phyloP scores from a whole-genome alignment of 164 flowering plant species.

The Malania oleifera region DNA sequence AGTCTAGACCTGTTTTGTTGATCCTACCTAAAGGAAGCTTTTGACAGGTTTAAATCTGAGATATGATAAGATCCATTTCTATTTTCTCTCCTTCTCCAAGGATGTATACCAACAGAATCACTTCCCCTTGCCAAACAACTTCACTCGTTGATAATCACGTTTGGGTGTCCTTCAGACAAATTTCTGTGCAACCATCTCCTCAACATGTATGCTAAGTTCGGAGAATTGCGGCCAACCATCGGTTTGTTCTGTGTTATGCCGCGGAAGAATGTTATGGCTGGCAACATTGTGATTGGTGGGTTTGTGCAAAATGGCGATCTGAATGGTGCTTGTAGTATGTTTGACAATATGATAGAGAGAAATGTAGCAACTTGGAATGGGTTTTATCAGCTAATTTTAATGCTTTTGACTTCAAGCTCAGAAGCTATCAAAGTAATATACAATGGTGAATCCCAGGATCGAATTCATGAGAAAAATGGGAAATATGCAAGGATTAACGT shows the following conservation, averaged over 20 bases:
- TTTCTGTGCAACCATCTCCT: slow-evolving; percentile 60
- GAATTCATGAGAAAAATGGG: no score
- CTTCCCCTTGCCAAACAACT: slow-evolving; percentile 38
- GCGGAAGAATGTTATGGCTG: slow-evolving; percentile 54
- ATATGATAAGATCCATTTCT: slow-evolving; percentile 48
- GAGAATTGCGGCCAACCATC: slow-evolving; percentile 25
- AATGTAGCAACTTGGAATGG: slow-evolving; percentile 74
- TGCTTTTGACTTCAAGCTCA: no score
- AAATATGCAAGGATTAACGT: no score
- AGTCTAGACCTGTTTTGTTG: no score
- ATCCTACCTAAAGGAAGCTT: slow-evolving; percentile 54
- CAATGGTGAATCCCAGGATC: no score
- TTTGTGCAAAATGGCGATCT: slow-evolving; percentile 44
- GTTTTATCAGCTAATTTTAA: no score
- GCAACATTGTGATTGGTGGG: slow-evolving; percentile 59
- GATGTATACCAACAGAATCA: slow-evolving; percentile 39
- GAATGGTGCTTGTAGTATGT: slow-evolving; percentile 46
- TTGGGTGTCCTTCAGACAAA: slow-evolving; percentile 51
- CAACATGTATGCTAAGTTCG: slow-evolving; percentile 53
- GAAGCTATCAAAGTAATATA: no score
- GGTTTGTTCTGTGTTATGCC: slow-evolving; percentile 45
- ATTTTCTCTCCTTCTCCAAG: slow-evolving; percentile 49
- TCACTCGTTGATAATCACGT: slow-evolving; percentile 46
- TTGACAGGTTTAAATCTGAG: slow-evolving; percentile 27
- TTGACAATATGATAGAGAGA: slow-evolving; percentile 56